Base-by-base conservation (phyloP, 805 yeast genomes). In the Saccharomycopsis amapae region DNA sequence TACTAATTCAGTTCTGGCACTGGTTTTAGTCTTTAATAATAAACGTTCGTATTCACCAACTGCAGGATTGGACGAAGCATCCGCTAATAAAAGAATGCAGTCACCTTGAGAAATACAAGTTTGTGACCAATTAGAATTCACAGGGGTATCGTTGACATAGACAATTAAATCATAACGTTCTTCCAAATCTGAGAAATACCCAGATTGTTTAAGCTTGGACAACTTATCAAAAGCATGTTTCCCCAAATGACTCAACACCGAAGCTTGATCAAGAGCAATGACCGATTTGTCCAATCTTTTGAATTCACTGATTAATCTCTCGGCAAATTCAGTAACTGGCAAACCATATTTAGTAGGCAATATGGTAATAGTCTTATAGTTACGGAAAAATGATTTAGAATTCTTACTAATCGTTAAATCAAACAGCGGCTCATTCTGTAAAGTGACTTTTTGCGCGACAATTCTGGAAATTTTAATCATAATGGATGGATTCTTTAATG, bases 31-130 rank as follows among this genome's bases (percentile, higher is more conserved):
- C 52, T 83, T 81, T 23, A 87, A 71, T 10, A 90, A 62, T 20
- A 88, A 61, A 42, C 82, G 69, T 62, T 90, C 98, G 58, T 79
- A 88, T 43, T 88, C 97, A 3, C 97, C 96, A 36, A 86, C 70
- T 25, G 75, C 75, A 0, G 93, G 81, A 24, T 75, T 74, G 17
- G 79, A 75, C 5, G 73, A 68, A 0, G 96, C 94, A 65, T 90
- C 89, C 0, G 97, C 97, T 13, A 93, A 62, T 15, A 93, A 66
- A 26, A 93, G 66, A n/a, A 90, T 78, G 66, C 97, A 89, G 62
- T 90, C 97, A 15, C 96, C 97, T 62, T 90, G 97, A 6, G 89
- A 79, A 34, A 90, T 83, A 61, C 97, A 93, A 0, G 96, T 86
- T 6, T 78, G 73, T 0, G 96, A 86, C 98, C 98, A 90, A 17